phyloP scores from a whole-genome alignment of 768 basidiomycete genomes.

The Calvatia gigantea region DNA sequence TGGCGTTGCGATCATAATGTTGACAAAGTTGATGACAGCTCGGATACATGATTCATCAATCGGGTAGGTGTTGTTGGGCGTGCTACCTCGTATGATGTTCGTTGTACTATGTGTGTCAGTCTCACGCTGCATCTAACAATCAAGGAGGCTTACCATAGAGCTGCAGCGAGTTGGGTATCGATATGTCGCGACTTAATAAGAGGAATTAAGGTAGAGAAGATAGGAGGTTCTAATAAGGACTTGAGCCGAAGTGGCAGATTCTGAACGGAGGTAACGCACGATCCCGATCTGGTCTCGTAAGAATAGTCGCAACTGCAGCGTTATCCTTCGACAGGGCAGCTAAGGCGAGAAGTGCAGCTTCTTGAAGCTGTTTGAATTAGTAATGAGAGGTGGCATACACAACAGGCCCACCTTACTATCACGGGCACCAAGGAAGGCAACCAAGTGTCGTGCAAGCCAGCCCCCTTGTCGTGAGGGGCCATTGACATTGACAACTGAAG shows the following conservation, averaged over 20 bases:
- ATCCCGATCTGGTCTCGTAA: slow-evolving; percentile 43
- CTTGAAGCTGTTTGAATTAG: slow-evolving; percentile 46
- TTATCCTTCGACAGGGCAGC: slow-evolving; percentile 69
- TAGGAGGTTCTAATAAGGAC: slow-evolving; percentile 26
- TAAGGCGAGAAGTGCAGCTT: slow-evolving; percentile 60
- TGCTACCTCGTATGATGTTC: slow-evolving; percentile 52
- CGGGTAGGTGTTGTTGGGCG: slow-evolving; percentile 18
- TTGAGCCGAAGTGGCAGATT: background rate
- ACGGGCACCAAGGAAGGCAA: slow-evolving; percentile 42
- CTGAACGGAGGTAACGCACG: slow-evolving; percentile 16
- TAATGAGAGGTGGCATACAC: background rate
- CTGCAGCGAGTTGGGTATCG: slow-evolving; percentile 68
- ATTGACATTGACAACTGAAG: slow-evolving; percentile 33
- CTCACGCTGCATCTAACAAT: background rate
- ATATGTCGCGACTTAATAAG: slow-evolving; percentile 55
- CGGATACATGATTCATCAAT: slow-evolving; percentile 46
- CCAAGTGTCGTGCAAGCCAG: slow-evolving; percentile 56
- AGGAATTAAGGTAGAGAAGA: slow-evolving; percentile 41
- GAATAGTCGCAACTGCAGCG: slow-evolving; percentile 40
- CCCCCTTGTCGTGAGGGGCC: slow-evolving; percentile 44
- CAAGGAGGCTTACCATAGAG: slow-evolving; percentile 49
- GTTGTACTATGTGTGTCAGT: slow-evolving; percentile 42
- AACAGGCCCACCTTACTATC: slow-evolving; percentile 49
- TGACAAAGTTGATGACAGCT: slow-evolving; percentile 69
- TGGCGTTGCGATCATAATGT: slow-evolving; percentile 48